These are phyloP conservation scores for Morella rubra DNA, from an alignment of 306 rosid genomes.

Conservation along the genomic window DNA sequence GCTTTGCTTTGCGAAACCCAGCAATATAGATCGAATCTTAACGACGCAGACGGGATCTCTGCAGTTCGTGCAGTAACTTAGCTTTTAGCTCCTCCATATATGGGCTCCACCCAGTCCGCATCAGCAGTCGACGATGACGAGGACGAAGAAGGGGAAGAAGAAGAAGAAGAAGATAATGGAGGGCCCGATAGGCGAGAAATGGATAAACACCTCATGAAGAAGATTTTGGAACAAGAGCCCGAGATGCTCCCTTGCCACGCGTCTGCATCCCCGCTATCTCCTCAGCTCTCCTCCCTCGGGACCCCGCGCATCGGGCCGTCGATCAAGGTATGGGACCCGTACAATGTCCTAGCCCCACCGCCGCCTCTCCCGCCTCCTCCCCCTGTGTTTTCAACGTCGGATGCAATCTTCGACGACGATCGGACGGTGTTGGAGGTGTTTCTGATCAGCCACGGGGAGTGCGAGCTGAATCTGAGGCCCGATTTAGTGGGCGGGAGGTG, in stretches of 20 bases:
- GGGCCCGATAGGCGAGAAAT: conserved; percentile 34
- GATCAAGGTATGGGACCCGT: conserved; percentile 98
- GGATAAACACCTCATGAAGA: conserved; percentile 57
- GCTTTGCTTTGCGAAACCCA: conserved; percentile 21
- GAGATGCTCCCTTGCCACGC: conserved; percentile 93
- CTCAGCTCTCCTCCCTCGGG: conserved; percentile 86
- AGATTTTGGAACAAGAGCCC: conserved; percentile 90
- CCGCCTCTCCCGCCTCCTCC: conserved; percentile 54
- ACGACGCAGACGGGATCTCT: conserved; percentile 21
- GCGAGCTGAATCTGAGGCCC: conserved; percentile 66
- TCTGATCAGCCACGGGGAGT: conserved; percentile 88
- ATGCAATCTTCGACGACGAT: conserved; percentile 50
- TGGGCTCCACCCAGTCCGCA: conserved; percentile 73
- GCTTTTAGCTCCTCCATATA: conserved; percentile 2
- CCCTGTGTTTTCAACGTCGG: conserved; percentile 44
- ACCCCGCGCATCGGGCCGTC: conserved; percentile 91
- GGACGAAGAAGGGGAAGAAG: conserved; percentile 38
- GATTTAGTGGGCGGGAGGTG: conserved; percentile 81
- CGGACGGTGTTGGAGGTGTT: conserved; percentile 70
- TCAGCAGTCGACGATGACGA: conserved; percentile 44
- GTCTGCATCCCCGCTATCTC: conserved; percentile 93
- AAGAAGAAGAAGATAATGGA: conserved; percentile 39
- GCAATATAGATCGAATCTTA: conserved; percentile 7
- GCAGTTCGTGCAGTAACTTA: background rate
- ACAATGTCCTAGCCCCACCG: conserved; percentile 78